These are phyloP conservation scores for Talaromyces stipitatus DNA, from an alignment of 495 filamentous ascomycete species.

Conservation along the genomic window DNA sequence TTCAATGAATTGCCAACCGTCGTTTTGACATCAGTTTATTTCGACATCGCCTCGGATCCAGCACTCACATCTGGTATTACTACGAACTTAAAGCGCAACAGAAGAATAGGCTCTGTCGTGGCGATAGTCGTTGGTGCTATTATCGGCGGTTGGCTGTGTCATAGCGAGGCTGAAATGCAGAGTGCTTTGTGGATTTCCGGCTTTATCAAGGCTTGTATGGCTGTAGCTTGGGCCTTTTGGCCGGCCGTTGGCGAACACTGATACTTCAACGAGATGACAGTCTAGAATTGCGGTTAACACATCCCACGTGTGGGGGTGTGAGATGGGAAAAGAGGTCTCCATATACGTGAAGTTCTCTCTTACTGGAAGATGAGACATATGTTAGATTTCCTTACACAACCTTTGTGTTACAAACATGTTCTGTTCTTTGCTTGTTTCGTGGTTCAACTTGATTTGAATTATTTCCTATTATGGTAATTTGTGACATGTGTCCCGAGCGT, in stretches of 20 bases:
- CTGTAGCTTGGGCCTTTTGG: constrained; percentile 37
- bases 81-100: constrained; percentile 56
- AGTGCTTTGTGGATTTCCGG: constrained; percentile 53
- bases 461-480: neutral
- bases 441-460: neutral
- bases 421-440: neutral
- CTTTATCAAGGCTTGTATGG: constrained; percentile 43
- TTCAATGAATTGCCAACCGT: constrained; percentile 66
- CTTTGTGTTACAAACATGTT: no score
- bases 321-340: neutral
- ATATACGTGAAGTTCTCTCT: neutral
- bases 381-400: no score
- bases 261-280: no score
- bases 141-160: constrained; percentile 54
- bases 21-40: constrained; percentile 64
- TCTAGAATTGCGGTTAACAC: no score
- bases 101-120: constrained; percentile 50
- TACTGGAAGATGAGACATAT: neutral
- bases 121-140: constrained; percentile 54
- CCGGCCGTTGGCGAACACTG: constrained; percentile 8
- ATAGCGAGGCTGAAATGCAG: constrained; percentile 46
- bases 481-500: neutral
- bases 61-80: constrained; percentile 33
- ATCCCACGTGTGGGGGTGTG: neutral
- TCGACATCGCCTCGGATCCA: constrained; percentile 56